phyloP scores from a whole-genome alignment of 768 basidiomycete genomes.

The Dacryopinax primogenitus region DNA sequence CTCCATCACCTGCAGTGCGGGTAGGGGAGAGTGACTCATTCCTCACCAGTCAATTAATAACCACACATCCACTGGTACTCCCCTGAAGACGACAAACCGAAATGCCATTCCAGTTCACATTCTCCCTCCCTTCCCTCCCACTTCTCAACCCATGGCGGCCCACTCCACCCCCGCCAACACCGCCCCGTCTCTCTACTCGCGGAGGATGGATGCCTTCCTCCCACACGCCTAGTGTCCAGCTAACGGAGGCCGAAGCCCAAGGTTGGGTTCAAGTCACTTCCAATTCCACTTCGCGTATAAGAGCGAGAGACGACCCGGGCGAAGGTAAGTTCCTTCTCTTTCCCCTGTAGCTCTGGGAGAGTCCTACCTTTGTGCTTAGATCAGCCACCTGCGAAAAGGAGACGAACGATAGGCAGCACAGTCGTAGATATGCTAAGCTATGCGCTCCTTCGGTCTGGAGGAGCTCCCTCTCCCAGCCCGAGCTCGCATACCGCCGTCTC shows the following conservation, averaged over 20 bases:
- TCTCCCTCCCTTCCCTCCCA: neutral
- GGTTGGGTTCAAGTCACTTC: neutral
- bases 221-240: neutral
- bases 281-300: too few relatives aligned
- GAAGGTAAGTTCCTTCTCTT: neutral
- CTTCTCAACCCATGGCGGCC: neutral
- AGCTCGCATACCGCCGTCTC: neutral
- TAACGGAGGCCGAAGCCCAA: neutral
- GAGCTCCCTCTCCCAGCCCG: neutral
- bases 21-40: too few relatives aligned
- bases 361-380: too few relatives aligned
- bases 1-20: too few relatives aligned
- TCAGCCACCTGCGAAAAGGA: neutral
- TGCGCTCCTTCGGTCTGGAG: neutral
- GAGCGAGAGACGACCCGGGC: neutral
- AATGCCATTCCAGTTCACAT: slow-evolving; percentile 6
- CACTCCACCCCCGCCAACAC: neutral
- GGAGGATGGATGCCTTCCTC: neutral
- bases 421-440: neutral
- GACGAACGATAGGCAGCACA: neutral
- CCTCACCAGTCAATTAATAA: too few relatives aligned
- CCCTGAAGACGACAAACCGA: neutral
- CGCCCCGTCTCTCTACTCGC: too few relatives aligned
- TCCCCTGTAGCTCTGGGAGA: too few relatives aligned
- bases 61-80: too few relatives aligned